phyloP scores from a whole-genome alignment of 2,329 filamentous ascomycete genomes.

The Fusarium miscanthi region DNA sequence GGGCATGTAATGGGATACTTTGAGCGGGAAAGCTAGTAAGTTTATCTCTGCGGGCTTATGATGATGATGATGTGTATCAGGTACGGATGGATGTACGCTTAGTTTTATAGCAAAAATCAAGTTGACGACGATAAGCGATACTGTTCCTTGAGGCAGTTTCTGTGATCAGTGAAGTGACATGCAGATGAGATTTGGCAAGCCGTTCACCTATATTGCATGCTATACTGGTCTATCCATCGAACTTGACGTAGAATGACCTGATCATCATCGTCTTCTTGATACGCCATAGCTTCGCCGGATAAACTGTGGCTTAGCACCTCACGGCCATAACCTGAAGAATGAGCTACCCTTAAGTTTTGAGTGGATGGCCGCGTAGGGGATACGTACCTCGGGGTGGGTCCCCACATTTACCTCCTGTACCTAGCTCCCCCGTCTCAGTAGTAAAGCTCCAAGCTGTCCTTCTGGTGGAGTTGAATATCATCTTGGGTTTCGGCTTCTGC shows the following conservation, averaged over 20 bases:
- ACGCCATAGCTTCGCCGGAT: slow-evolving; percentile 30
- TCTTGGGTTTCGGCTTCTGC: slow-evolving; percentile 44
- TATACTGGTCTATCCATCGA: neutral
- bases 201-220: neutral
- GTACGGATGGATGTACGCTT: slow-evolving; percentile 1
- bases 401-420: slow-evolving; percentile 28
- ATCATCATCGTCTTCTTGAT: slow-evolving; percentile 21
- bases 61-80: slow-evolving; percentile 11
- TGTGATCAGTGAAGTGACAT: neutral
- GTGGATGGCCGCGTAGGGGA: neutral
- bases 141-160: neutral
- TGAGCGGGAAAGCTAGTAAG: neutral
- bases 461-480: slow-evolving; percentile 45
- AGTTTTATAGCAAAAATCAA: neutral
- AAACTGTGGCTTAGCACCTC: slow-evolving; percentile 33
- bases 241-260: slow-evolving; percentile 38
- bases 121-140: slow-evolving; percentile 3
- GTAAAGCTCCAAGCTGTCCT: slow-evolving; percentile 61
- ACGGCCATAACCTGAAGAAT: neutral
- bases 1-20: neutral
- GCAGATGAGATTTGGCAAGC: neutral
- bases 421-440: slow-evolving; percentile 25
- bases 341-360: slow-evolving; percentile 6
- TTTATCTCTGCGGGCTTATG: neutral
- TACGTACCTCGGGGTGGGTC: slow-evolving; percentile 38